phyloP scores from a whole-genome alignment of 257 asterid genomes.

The Jasminum sambac region DNA sequence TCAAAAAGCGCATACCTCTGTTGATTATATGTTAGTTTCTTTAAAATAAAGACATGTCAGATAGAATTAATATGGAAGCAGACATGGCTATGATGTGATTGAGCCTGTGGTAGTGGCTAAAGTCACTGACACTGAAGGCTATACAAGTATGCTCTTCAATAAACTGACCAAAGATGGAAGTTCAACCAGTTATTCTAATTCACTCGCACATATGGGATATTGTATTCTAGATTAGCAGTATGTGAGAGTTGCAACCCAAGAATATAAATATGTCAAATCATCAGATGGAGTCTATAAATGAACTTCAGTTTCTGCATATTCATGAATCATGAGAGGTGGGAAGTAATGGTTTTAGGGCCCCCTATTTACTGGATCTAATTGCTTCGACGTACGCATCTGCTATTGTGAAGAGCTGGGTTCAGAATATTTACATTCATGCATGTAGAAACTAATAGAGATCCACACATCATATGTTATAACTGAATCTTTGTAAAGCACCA shows the following conservation, averaged over 20 bases:
- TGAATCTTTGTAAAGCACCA: not conserved
- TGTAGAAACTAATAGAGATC: not conserved
- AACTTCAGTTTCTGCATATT: not conserved
- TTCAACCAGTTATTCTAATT: not conserved
- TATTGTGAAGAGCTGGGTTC: not conserved
- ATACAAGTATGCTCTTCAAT: not conserved
- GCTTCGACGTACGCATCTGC: not conserved
- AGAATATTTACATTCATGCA: not conserved
- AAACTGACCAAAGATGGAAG: not conserved
- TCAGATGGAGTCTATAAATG: not conserved
- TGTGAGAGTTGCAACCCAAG: not conserved
- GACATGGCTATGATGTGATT: constrained; percentile 1
- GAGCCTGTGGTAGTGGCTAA: not conserved
- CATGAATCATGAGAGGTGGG: not conserved
- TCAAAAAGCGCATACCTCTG: not conserved
- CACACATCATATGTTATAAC: not conserved
- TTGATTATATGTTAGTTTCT: not conserved
- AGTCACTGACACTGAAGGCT: not conserved
- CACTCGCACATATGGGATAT: not conserved
- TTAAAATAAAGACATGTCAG: not conserved
- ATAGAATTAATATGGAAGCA: not conserved
- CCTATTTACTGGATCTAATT: not conserved
- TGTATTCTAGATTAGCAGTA: not conserved
- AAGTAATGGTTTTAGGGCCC: not conserved
- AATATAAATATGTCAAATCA: not conserved